Evolutionary conservation across 2,329 filamentous ascomycete species (phyloP).

Genomic region (Penicillium sp.): DNA sequence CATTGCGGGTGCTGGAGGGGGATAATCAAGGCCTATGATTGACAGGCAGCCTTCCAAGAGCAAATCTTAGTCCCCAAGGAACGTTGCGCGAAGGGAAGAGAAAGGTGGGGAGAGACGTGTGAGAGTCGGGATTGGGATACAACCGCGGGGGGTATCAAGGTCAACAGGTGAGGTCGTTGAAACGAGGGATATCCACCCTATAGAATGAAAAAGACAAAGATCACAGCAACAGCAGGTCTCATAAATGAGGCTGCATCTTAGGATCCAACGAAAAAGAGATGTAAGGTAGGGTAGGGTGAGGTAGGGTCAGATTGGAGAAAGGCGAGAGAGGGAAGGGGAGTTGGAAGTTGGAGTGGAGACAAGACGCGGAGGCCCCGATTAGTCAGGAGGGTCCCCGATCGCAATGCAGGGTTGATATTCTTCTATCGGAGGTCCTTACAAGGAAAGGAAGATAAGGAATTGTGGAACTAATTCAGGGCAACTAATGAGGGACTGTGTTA

Average conservation of each 20-base stretch:
- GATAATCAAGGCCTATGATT: background rate
- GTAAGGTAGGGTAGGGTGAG: slow-evolving; percentile 10
- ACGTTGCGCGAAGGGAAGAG: slow-evolving; percentile 17
- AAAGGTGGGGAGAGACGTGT: slow-evolving; percentile 15
- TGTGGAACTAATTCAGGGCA: background rate
- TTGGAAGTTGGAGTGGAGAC: slow-evolving; percentile 24
- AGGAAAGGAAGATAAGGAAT: background rate
- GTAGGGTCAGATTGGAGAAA: slow-evolving; percentile 16
- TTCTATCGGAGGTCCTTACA: background rate
- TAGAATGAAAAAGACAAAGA: slow-evolving; percentile 23
- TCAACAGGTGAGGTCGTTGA: slow-evolving; percentile 11
- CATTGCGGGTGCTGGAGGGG: slow-evolving; percentile 33
- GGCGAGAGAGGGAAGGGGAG: slow-evolving; percentile 23
- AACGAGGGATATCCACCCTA: slow-evolving; percentile 30
- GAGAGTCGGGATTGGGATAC: slow-evolving; percentile 21
- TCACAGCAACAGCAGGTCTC: slow-evolving; percentile 19
- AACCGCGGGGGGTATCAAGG: slow-evolving; percentile 15
- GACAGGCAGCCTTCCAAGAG: slow-evolving; percentile 1
- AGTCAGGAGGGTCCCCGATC: slow-evolving; percentile 23
- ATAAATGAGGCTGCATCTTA: slow-evolving; percentile 25
- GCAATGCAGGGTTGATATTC: background rate
- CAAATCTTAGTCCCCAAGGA: slow-evolving; percentile 6
- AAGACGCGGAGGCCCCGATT: slow-evolving; percentile 23
- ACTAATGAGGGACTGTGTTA: background rate
- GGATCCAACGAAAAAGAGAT: slow-evolving; percentile 16